Evolutionary conservation across 768 basidiomycete species (phyloP).

Genomic region (Lepiota brunneoincarnata): DNA sequence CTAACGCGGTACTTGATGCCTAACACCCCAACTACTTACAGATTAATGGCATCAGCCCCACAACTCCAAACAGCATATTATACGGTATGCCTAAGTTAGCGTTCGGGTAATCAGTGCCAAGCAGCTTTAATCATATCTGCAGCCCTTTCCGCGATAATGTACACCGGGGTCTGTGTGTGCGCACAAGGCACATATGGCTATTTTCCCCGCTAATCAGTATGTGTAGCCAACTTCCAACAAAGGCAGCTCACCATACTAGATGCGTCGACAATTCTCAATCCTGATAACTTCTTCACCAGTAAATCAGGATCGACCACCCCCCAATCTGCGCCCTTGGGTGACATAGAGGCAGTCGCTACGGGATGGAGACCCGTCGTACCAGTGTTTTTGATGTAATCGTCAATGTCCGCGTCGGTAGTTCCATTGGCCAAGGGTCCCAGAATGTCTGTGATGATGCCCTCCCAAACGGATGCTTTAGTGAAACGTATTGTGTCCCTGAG

Average conservation of each 20-base stretch:
- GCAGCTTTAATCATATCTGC: not conserved
- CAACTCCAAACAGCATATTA: too few relatives aligned
- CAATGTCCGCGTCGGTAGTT: constrained; percentile 13
- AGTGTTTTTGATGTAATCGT: constrained; percentile 18
- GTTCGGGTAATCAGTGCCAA: not conserved
- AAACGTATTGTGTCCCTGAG: constrained; percentile 19
- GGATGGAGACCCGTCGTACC: constrained; percentile 27
- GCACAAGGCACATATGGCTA: constrained; percentile 1
- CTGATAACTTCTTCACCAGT: constrained; percentile 30
- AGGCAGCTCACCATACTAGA: constrained; percentile 27
- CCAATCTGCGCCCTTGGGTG: constrained; percentile 18
- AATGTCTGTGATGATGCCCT: constrained; percentile 13
- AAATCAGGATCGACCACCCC: constrained; percentile 39
- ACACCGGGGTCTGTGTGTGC: constrained; percentile 1
- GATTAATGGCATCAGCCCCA: too few relatives aligned
- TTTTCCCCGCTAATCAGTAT: not conserved
- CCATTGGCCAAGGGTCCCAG: constrained; percentile 8
- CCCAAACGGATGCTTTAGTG: constrained; percentile 17
- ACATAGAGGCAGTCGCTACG: constrained; percentile 31
- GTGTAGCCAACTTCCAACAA: too few relatives aligned
- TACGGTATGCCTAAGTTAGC: too few relatives aligned
- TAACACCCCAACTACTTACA: too few relatives aligned
- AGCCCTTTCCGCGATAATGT: not conserved
- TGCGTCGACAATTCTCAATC: constrained; percentile 37
- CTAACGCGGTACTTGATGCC: too few relatives aligned